Percentiles rank a stretch among this genome's conserved stretches.
phyloP scores from a whole-genome alignment of 2,329 filamentous ascomycete species.

The Dactylellina parvicollis region DNA sequence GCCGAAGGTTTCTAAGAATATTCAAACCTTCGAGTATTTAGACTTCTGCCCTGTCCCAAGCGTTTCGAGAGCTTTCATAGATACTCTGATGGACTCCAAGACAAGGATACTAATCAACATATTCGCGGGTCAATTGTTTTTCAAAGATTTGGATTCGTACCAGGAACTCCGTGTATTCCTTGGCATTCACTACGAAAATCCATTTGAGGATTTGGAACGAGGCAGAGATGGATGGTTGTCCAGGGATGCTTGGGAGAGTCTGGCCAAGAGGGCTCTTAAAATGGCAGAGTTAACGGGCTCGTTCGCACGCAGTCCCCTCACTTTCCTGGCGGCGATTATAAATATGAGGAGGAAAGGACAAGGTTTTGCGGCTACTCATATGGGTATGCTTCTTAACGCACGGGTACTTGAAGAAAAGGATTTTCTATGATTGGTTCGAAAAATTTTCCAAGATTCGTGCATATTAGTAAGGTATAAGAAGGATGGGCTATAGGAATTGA shows the following conservation, averaged over 20 bases:
- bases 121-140: conserved; percentile 74
- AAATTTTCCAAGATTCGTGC: too few species aligned
- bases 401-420: conserved; percentile 39
- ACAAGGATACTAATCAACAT: conserved; percentile 66
- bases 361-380: conserved; percentile 63
- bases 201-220: neutral
- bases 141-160: conserved; percentile 69
- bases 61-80: neutral
- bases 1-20: conserved; percentile 62
- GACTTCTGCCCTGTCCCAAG: conserved; percentile 63
- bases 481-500: too few species aligned
- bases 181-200: conserved; percentile 64
- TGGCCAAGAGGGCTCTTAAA: neutral
- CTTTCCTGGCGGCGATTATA: conserved; percentile 62
- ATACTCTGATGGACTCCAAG: neutral
- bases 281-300: neutral
- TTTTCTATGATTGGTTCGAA: too few species aligned
- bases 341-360: conserved; percentile 61
- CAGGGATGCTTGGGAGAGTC: conserved; percentile 11
- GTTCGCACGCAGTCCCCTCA: conserved; percentile 62
- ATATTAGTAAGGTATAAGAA: too few species aligned
- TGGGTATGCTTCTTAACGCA: conserved; percentile 61
- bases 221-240: conserved; percentile 43
- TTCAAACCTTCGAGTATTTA: conserved; percentile 42
- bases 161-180: conserved; percentile 63